Percentiles rank a stretch among this genome's conserved stretches.
phyloP scores from a whole-genome alignment of 176 grass and related monocot genomes.

The Avena eriantha region DNA sequence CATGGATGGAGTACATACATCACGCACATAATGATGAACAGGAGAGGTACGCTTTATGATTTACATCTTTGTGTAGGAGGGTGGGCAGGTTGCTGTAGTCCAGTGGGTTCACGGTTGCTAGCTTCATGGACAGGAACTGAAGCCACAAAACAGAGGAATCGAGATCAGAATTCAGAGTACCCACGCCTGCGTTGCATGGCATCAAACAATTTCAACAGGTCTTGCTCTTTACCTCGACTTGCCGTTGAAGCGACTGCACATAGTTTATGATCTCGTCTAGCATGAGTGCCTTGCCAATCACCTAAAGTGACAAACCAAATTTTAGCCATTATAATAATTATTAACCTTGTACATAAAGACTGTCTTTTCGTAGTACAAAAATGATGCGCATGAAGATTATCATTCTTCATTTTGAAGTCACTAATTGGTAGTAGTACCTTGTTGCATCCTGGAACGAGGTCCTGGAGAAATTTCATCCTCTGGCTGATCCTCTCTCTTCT shows the following conservation, averaged over 20 bases:
- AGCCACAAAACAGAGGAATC: background rate
- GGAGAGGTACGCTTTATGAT: conserved; percentile 5
- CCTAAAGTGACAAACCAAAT: conserved; percentile 46
- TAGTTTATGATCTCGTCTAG: conserved; percentile 97
- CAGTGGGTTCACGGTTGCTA: conserved; percentile 90
- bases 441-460: conserved; percentile 90
- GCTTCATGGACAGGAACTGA: conserved; percentile 99
- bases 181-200: background rate
- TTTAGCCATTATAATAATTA: conserved; percentile 28
- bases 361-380: background rate
- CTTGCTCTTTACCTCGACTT: conserved; percentile 68
- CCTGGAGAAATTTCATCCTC: conserved; percentile 91
- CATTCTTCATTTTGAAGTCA: conserved; percentile 17
- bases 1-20: background rate
- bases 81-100: conserved; percentile 78
- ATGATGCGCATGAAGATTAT: background rate
- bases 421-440: conserved; percentile 50
- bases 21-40: background rate
- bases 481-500: conserved; percentile 91
- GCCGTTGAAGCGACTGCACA: conserved; percentile 83
- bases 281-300: conserved; percentile 91
- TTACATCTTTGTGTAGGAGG: conserved; percentile 85
- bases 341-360: conserved; percentile 4
- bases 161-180: conserved; percentile 39
- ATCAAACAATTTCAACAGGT: background rate